Percentiles rank a stretch among this genome's conserved stretches.
phyloP scores from a whole-genome alignment of 2,329 filamentous ascomycete genomes.

The Curvularia lunata region DNA sequence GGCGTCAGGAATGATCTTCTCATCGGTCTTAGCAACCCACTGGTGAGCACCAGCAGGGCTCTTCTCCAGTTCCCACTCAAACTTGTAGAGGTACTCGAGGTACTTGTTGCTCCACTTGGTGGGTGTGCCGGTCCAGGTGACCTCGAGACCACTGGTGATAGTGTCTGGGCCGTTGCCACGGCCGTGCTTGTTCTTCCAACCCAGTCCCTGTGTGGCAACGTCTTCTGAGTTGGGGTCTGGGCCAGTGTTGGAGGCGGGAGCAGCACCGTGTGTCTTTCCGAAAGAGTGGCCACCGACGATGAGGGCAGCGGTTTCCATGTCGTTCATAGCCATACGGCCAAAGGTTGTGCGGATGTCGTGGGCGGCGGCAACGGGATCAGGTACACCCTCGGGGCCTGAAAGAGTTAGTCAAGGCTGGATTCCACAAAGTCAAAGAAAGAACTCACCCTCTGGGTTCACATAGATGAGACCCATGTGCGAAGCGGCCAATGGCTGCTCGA shows the following conservation, averaged over 20 bases:
- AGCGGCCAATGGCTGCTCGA: conserved; percentile 72
- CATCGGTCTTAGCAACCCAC: conserved; percentile 74
- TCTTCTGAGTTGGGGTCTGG: conserved; percentile 69
- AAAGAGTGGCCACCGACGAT: conserved; percentile 81
- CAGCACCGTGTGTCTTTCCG: conserved; percentile 82
- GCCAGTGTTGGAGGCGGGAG: conserved; percentile 66
- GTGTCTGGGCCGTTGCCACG: conserved; percentile 73
- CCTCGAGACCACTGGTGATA: conserved; percentile 79
- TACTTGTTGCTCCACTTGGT: conserved; percentile 77
- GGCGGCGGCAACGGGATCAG: conserved; percentile 72
- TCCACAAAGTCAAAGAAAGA: background rate
- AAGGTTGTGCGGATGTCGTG: conserved; percentile 77
- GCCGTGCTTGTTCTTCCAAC: conserved; percentile 71
- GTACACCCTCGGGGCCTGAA: conserved; percentile 70
- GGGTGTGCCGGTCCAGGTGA: conserved; percentile 79
- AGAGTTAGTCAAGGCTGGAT: conserved; percentile 7
- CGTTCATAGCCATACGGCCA: conserved; percentile 81
- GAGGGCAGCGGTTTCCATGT: conserved; percentile 80
- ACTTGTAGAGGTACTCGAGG: conserved; percentile 78
- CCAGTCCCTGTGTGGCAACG: conserved; percentile 72
- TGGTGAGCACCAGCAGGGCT: conserved; percentile 78
- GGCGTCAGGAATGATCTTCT: conserved; percentile 72
- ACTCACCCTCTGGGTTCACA: conserved; percentile 70
- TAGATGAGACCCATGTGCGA: conserved; percentile 81
- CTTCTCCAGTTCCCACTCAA: conserved; percentile 78